phyloP scores from a whole-genome alignment of 257 asterid species.

The Primulina tabacum region DNA sequence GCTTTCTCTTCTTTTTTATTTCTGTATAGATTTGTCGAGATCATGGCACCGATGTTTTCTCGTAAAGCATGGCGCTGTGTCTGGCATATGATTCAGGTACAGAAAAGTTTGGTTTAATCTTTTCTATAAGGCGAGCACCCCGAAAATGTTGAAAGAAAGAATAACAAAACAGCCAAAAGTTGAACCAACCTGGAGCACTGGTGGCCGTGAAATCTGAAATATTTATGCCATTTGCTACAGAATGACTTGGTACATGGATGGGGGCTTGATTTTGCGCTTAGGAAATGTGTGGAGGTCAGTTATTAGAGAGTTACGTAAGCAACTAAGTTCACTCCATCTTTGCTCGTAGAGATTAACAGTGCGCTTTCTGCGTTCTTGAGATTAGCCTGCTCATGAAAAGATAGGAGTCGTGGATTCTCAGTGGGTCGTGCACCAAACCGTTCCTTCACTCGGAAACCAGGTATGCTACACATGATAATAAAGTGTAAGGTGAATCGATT shows the following conservation, averaged over 20 bases:
- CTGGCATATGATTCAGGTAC: constrained; percentile 96
- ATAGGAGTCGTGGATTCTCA: constrained; percentile 94
- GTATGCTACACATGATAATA: constrained; percentile 30
- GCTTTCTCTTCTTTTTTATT: not conserved
- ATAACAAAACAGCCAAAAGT: not conserved
- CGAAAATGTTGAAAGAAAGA: not conserved
- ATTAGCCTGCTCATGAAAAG: constrained; percentile 75
- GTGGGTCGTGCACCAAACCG: constrained; percentile 94
- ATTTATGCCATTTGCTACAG: constrained; percentile 40
- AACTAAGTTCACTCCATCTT: not conserved
- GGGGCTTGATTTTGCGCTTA: constrained; percentile 97
- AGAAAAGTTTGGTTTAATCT: constrained; percentile 3
- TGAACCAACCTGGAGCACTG: not conserved
- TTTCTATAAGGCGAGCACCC: not conserved
- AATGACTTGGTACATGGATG: constrained; percentile 97
- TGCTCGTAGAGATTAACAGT: not conserved
- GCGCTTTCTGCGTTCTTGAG: not conserved
- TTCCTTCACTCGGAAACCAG: constrained; percentile 94
- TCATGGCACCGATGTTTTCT: constrained; percentile 97
- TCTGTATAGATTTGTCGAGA: constrained; percentile 78
- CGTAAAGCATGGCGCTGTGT: constrained; percentile 96
- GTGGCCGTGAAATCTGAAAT: constrained; percentile 18
- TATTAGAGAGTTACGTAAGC: not conserved
- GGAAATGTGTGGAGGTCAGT: constrained; percentile 87
- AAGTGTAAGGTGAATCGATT: not conserved